phyloP scores from a whole-genome alignment of 208 protist genomes.

The Trypanosoma avium region DNA sequence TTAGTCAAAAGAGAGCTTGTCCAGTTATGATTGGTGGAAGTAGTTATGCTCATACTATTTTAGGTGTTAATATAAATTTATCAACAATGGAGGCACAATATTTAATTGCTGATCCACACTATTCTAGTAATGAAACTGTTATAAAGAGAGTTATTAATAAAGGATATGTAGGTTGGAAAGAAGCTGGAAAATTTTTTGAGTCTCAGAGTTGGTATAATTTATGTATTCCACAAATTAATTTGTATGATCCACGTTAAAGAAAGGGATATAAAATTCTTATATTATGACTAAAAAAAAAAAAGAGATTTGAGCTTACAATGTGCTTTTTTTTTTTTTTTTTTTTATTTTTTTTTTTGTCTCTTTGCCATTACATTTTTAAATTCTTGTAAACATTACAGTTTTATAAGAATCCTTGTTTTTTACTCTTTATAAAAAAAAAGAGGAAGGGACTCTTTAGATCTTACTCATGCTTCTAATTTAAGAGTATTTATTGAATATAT shows the following conservation, averaged over 20 bases:
- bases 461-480: too few relatives aligned
- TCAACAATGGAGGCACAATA: slow-evolving; percentile 80
- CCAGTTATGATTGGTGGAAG: slow-evolving; percentile 97
- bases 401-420: too few relatives aligned
- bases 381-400: too few relatives aligned
- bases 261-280: not conserved
- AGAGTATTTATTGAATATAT: too few relatives aligned
- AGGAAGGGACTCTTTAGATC: too few relatives aligned
- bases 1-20: slow-evolving; percentile 61
- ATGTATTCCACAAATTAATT: slow-evolving; percentile 80
- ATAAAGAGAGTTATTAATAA: slow-evolving; percentile 81
- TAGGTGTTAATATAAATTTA: slow-evolving; percentile 90
- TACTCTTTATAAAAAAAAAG: too few relatives aligned
- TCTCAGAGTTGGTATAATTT: slow-evolving; percentile 93
- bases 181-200: slow-evolving; percentile 81
- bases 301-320: too few relatives aligned
- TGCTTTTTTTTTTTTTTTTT: too few relatives aligned
- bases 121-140: slow-evolving; percentile 74
- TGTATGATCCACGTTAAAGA: slow-evolving; percentile 63
- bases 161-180: slow-evolving; percentile 91
- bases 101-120: slow-evolving; percentile 95
- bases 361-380: too few relatives aligned
- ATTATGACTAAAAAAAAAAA: too few relatives aligned
- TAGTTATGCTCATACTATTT: slow-evolving; percentile 94
- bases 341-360: too few relatives aligned